Evolutionary conservation across 495 filamentous ascomycete genomes (phyloP), one percentile per base, ranked within the genome.

Genomic region (Penicillium paxilli): DNA sequence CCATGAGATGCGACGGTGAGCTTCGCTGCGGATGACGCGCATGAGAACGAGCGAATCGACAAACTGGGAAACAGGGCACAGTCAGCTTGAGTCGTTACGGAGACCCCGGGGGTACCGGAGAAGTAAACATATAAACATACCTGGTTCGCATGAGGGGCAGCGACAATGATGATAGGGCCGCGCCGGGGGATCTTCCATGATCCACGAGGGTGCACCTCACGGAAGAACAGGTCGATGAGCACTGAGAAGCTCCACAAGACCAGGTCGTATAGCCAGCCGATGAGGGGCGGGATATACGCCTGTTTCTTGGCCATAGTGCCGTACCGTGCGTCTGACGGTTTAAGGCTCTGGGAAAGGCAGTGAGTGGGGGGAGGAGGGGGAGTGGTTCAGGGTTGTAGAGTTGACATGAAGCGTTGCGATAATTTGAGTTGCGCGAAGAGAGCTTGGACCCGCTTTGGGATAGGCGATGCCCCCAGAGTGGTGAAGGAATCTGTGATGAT

Each of bases 131-230:
- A 44, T 19, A 40, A 49, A 65, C 73, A 22, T 78, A 92, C 90
- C 84, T 98, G 94, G 68, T 98, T 98, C 42, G 94, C 95, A 80
- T 98, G 94, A 55, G 94, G 94, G 17, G 95, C 94, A n/a, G 92
- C 93, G 55, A 98, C 94, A 64, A 98, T 93, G 35, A 98, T 91
- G 49, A 98, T 82, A 0, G 94, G 92, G 2, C 91, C 94, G 57
- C 82, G 80, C 54, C 86, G 81, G 30, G 94, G 94, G 20, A 98
- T 87, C 69, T 90, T 90, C 90, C 94, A 98, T 44, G 90, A 86
- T 51, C 91, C 90, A 41, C 94, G 87, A 7, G 94, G 93, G 65
- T 98, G 92, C 3, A 98, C 89, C 73, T 98, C 94, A 60, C 94
- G 85, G 79, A 98, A 98, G 83, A 98, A 98, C 49, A 96, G 83